Percentiles rank a stretch among this genome's conserved stretches.
phyloP scores from a whole-genome alignment of 441 rosid genomes.

The Theobroma grandiflorum region DNA sequence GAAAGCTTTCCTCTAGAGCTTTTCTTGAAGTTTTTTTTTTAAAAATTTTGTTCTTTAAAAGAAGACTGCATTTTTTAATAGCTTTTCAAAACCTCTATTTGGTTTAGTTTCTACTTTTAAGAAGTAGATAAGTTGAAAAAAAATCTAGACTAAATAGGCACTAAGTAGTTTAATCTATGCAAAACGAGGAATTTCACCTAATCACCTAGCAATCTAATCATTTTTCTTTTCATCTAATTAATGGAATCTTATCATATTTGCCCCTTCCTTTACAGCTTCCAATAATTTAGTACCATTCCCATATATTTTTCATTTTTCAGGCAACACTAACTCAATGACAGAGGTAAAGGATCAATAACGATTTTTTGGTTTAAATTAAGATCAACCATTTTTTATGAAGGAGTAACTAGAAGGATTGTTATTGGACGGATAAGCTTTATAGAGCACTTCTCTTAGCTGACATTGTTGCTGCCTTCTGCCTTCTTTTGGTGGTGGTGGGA shows the following conservation, averaged over 20 bases:
- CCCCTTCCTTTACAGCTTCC: conserved; percentile 25
- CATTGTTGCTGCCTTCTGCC: too few relatives aligned
- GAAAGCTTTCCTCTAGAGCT: too few relatives aligned
- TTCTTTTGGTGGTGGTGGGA: too few relatives aligned
- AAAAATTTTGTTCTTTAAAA: too few relatives aligned
- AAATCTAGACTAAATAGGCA: too few relatives aligned
- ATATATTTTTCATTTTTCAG: conserved; percentile 40
- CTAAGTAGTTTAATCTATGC: conserved; percentile 25
- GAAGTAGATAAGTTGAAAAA: too few relatives aligned
- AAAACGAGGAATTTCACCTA: conserved; percentile 40
- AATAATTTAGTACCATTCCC: background rate
- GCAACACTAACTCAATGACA: conserved; percentile 82
- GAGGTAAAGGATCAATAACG: conserved; percentile 44
- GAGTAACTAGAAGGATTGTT: conserved; percentile 63
- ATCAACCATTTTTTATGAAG: conserved; percentile 69
- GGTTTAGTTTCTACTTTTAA: too few relatives aligned
- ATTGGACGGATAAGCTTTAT: conserved; percentile 55
- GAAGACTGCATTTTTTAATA: too few relatives aligned
- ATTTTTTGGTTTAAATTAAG: conserved; percentile 50
- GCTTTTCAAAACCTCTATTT: too few relatives aligned
- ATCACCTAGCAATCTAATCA: conserved; percentile 36
- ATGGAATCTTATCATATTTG: conserved; percentile 1
- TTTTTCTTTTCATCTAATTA: background rate
- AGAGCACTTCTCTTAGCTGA: background rate
- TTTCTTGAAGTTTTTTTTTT: too few relatives aligned